Evolutionary conservation across 2,329 filamentous ascomycete species (phyloP).

Genomic region (Colletotrichum spinosum): DNA sequence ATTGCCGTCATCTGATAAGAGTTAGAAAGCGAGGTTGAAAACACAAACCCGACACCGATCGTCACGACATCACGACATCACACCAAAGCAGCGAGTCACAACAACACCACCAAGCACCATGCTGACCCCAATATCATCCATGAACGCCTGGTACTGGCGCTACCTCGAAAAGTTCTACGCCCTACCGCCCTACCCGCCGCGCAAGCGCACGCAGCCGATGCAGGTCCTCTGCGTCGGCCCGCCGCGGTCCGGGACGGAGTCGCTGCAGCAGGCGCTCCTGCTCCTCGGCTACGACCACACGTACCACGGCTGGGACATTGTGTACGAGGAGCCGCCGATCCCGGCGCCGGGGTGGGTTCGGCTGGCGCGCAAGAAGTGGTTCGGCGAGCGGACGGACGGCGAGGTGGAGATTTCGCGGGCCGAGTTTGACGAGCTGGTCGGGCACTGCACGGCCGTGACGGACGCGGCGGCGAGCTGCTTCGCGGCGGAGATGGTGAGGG

Average conservation of each 20-base stretch:
- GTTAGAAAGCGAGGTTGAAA: too few relatives aligned
- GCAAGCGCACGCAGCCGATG: conserved; percentile 47
- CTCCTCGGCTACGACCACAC: conserved; percentile 48
- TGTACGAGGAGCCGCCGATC: conserved; percentile 44
- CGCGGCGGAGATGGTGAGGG: conserved; percentile 47
- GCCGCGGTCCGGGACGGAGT: conserved; percentile 49
- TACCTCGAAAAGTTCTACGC: conserved; percentile 38
- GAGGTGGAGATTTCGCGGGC: conserved; percentile 9
- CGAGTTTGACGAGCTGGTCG: conserved; percentile 45
- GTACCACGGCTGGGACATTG: conserved; percentile 49
- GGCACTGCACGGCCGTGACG: conserved; percentile 50
- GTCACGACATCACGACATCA: too few relatives aligned
- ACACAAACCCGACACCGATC: too few relatives aligned
- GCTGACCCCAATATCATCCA: conserved; percentile 24
- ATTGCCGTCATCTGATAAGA: too few relatives aligned
- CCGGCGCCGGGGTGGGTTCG: conserved; percentile 40
- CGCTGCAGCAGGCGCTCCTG: conserved; percentile 47
- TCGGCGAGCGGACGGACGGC: conserved; percentile 32
- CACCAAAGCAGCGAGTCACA: too few relatives aligned
- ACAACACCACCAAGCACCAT: background rate
- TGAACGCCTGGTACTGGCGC: conserved; percentile 35
- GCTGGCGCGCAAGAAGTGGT: conserved; percentile 44
- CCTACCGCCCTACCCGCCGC: conserved; percentile 39
- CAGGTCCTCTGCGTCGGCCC: conserved; percentile 49
- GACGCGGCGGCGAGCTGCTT: conserved; percentile 55